Base-by-base conservation (phyloP, 495 filamentous ascomycete genomes). In the Cetradonia linearis region DNA sequence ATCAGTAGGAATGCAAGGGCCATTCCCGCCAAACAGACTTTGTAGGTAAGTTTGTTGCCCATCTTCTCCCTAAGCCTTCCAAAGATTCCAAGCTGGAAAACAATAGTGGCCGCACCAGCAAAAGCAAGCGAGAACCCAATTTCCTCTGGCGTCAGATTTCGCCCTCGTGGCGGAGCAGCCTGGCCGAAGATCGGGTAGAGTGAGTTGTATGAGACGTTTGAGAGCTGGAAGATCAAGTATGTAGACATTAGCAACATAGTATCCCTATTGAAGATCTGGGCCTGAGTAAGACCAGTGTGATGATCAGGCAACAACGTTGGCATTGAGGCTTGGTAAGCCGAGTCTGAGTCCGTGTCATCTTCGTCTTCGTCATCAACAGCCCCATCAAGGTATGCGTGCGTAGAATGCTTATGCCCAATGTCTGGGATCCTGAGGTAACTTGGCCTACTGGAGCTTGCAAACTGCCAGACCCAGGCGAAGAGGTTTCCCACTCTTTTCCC, bases 131-230 rank as follows among this genome's bases (percentile, higher is more conserved):
- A 86, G 2, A 96, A 74, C 0, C 93, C 93, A 42, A 98, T 94
- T 46, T 87, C 87, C 42, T 82, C 78, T 0, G 94, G 87, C 0
- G 80, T 82, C 0, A 96, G 78, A 0, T 78, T 73, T 42, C 94
- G 83, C 23, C 93, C 93, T 0, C 81, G 83, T 0, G 93, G 93
- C 0, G 82, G 80, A 5, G 76, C 68, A 1, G 85, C 82, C 56
- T 89, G 84, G 9, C 82, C 86, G 65, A 96, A 98, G 50, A 97
- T 92, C 1, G 93, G 89, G 65, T 94, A 96, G 1, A 96, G 76
- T 25, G 88, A 88, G 67, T 90, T 93, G 77, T 89, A 96, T 13
- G 88, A 84, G 61, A 94, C 85, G 69, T 96, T 95, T 56, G 84
- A 82, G 30, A 96, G 77, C 56, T 94, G 88, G 68, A 96, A 96